Base-by-base conservation (phyloP, 2,329 filamentous ascomycete genomes). In the Cladophialophora psammophila region DNA sequence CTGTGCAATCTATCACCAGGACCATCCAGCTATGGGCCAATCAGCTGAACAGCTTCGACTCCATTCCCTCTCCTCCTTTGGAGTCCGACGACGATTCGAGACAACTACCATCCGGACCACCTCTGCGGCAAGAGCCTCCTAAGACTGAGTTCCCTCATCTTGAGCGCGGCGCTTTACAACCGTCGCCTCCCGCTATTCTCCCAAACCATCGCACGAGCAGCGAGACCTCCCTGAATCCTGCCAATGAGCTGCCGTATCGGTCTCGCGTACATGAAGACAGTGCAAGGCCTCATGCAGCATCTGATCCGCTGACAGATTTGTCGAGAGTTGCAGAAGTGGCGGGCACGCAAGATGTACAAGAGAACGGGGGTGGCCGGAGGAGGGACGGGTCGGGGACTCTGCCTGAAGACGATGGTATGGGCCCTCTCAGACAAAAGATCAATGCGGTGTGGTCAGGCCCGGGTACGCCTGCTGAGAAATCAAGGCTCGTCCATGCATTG, bases 341-440 rank as follows among this genome's bases (percentile, higher is more conserved):
- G 36, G 60, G 31, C 61, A 36, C 34, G 56, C 52, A 50, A 48
- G 34, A 40, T 56, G 59, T 38, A 32, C 72, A 45, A 62, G 72
- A 74, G 58, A 72, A 72, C 31, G 50, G 64, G 18, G 68, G 62
- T 1, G 71, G 73, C 52, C 63, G 71, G 20, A 63, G 67, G 54
- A 62, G 71, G 59, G 67, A 72, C 67, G 69, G 65, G n/a, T 71
- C 72, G 12, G 71, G 66, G 8, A 70, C 75, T 15, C 76, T 93
- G 48, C 91, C 91, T 0, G 92, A 90, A 75, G 90, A 94, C 74
- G 92, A 95, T 81, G 92, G 92, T 53, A 94, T 92, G 89, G 83
- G 85, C 18, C 78, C 80, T 63, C 78, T 94, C 72, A 84, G 92
- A 73, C 84, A 81, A 70, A 87, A 87, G 69, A 93, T 95, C 71